phyloP scores from a whole-genome alignment of 352 stramenopile genomes.

The Pythium grandisporangium region DNA sequence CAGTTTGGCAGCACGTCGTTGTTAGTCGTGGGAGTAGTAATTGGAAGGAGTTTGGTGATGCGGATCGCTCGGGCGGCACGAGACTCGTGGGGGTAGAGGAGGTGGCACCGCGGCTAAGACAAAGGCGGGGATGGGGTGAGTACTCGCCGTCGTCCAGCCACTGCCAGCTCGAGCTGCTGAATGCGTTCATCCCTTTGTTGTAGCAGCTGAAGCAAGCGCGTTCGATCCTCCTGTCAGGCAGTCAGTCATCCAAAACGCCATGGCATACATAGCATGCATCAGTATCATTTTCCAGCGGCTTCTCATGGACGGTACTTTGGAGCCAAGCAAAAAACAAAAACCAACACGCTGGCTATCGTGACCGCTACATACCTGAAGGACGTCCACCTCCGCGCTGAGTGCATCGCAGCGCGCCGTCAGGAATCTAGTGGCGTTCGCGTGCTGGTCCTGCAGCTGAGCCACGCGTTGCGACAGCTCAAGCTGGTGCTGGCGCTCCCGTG shows the following conservation, averaged over 20 bases:
- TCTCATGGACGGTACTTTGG: no score
- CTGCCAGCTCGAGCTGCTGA: conserved; percentile 37
- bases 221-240: conserved; percentile 21
- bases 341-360: no score
- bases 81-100: no score
- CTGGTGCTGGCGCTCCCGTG: conserved; percentile 36
- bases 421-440: conserved; percentile 26
- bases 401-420: conserved; percentile 19
- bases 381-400: conserved; percentile 19
- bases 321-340: no score
- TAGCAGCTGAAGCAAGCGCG: conserved; percentile 25
- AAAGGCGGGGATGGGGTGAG: no score
- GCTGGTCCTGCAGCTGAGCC: conserved; percentile 35
- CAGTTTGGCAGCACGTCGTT: no score
- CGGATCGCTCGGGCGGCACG: no score
- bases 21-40: no score
- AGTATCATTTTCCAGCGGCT: no score
- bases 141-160: conserved; percentile 30
- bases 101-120: no score
- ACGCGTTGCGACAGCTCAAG: conserved; percentile 36
- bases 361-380: conserved; percentile 26
- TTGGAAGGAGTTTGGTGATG: no score
- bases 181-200: conserved; percentile 32
- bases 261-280: not conserved
- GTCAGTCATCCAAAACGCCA: not conserved